phyloP scores from a whole-genome alignment of 164 flowering plant genomes.

The Stephania japonica region DNA sequence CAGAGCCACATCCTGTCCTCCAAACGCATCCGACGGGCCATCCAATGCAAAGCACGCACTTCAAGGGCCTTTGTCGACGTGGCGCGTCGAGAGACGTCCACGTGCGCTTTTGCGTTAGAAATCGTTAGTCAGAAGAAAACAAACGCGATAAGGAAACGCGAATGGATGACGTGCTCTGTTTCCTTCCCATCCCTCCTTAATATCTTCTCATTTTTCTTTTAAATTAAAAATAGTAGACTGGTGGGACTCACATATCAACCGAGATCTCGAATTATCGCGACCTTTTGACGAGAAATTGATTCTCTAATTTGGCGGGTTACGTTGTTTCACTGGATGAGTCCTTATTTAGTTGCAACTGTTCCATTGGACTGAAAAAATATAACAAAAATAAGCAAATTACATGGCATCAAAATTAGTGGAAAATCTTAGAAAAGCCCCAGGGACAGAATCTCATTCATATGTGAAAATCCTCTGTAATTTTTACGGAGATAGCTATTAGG shows the following conservation, averaged over 20 bases:
- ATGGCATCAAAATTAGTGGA: too few species aligned
- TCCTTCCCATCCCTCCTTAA: neutral
- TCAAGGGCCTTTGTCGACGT: neutral
- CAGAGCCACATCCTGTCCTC: neutral
- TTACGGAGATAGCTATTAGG: too few species aligned
- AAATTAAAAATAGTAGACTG: neutral
- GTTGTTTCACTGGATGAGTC: too few species aligned
- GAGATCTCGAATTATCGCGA: neutral
- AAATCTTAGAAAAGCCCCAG: too few species aligned
- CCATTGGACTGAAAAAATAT: too few species aligned
- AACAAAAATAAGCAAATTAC: too few species aligned
- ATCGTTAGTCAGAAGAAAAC: neutral
- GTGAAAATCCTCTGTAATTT: too few species aligned
- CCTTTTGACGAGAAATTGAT: neutral
- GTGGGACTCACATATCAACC: neutral
- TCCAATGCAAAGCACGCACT: neutral
- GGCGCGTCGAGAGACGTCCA: neutral
- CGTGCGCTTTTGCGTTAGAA: neutral
- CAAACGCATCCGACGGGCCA: neutral
- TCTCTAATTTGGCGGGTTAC: too few species aligned
- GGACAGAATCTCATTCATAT: too few species aligned
- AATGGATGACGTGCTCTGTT: neutral
- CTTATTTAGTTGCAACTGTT: too few species aligned
- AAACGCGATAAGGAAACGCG: conserved; percentile 2
- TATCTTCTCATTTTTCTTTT: neutral